Percentiles rank a stretch among this genome's conserved stretches.
Conservation (phyloP, 495 filamentous ascomycete genomes). For the Podospora comata region DNA sequence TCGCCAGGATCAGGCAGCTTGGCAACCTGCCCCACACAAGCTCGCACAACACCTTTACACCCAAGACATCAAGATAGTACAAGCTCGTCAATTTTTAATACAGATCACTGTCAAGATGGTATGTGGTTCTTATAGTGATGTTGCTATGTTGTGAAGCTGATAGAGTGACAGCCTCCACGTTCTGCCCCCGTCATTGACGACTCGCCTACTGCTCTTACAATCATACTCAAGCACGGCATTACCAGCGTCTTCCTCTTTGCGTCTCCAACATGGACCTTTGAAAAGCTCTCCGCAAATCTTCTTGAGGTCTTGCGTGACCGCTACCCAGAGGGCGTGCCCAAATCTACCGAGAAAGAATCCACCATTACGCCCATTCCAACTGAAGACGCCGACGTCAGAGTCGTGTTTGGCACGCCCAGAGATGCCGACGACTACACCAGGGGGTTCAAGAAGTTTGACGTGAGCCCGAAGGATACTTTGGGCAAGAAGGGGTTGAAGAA, state of each 20-base stretch:
- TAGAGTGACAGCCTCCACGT: slow-evolving; percentile 13
- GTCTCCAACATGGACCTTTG: slow-evolving; percentile 57
- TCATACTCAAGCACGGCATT: slow-evolving; percentile 76
- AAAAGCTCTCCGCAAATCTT: slow-evolving; percentile 60
- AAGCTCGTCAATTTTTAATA: neutral
- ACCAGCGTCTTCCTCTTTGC: slow-evolving; percentile 74
- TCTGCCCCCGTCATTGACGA: slow-evolving; percentile 25
- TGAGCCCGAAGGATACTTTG: neutral
- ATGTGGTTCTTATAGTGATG: neutral
- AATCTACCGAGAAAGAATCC: slow-evolving; percentile 19
- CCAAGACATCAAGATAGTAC: neutral
- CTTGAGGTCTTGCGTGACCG: slow-evolving; percentile 51
- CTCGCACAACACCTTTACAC: neutral
- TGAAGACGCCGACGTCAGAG: neutral
- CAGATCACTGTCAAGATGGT: neutral
- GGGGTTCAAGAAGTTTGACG: neutral
- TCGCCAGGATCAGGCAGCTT: neutral
- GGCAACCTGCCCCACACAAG: neutral
- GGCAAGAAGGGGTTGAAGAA: neutral
- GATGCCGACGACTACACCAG: neutral
- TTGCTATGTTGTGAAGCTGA: neutral
- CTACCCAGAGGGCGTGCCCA: slow-evolving; percentile 46
- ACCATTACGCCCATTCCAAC: slow-evolving; percentile 16
- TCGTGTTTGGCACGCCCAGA: neutral
- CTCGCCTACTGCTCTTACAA: slow-evolving; percentile 49